Evolutionary conservation across 1,284 basidiomycete species (phyloP), one percentile per base, ranked within the genome.

Genomic region (Neotropicomus parvogracilis): DNA sequence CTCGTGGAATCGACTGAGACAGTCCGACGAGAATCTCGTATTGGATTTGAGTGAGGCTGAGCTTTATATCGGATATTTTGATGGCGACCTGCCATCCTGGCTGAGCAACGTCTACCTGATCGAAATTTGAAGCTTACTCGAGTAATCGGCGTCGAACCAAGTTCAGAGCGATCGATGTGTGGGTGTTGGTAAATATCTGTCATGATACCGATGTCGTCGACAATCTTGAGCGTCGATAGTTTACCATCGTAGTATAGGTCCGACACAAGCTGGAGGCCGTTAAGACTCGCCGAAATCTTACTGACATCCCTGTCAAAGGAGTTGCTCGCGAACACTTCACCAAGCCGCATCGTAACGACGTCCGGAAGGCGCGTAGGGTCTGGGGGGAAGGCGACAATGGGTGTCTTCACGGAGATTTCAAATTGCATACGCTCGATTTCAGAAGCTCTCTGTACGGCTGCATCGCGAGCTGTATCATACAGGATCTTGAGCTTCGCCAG

Each of bases 401-500:
- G 97, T 0, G 95, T 90, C 70, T 93, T 91, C 65, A 99, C 77
- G 32, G 87, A 82, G 24, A 99, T 68, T 54, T 95, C 84, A 71
- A 95, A 98, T 64, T 90, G 83, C 89, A 99, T 94, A 50, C 84
- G 79, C 58, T 91, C 85, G 12, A 95, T 87, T 66, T 91, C 88
- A 29, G 91, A 84, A 4, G 95, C 97, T 43, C 83, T 81, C 63
- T 97, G 93, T 8, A 91, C 91, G 17, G 97, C 97, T 16, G 85
- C 95, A 64, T 89, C 83, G 6, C 91, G 90, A 8, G 95, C 92
- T n/a, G 93, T 85, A 67, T 99, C 95, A 62, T 99, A 99, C 8
- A 99, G 71, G 2, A 89, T 90, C 70, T 97, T 97, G 59, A 97
- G 80, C 55, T 84, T 86, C 2, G 93, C 91, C 46, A 99, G 85